Evolutionary conservation across 2,329 filamentous ascomycete genomes (phyloP), one percentile per base, ranked within the genome.

Genomic region (Ophiostoma quercus): DNA sequence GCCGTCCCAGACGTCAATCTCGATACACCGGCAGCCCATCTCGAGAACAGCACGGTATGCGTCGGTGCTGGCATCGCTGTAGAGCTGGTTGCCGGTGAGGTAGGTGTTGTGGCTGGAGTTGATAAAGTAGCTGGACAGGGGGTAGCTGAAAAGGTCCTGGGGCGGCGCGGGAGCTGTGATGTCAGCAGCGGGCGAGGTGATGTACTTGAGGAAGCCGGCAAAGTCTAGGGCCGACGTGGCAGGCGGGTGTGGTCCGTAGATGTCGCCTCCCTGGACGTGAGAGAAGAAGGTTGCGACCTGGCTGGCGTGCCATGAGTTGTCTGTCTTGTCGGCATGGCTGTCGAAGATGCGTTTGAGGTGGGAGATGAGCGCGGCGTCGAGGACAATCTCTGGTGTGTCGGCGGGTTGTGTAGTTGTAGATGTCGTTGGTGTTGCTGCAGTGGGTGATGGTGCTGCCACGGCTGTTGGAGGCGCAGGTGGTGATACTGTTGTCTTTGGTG

Each of bases 101-200:
- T 97, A 97, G 0, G 94, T 97, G 80, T 97, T 97, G 83, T 97
- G 94, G 70, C 93, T 97, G 75, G 92, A 96, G 73, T 90, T 96
- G 77, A 97, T 92, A 79, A 92, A 97, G 80, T 97, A 97, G 79
- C 92, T 93, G 71, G 92, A 91, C 73, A 97, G 81, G 0, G 94
- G 94, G 75, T 88, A 90, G 65, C 41, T 39, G 68, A 92, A 87
- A 69, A 95, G 84, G 69, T 87, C 84, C 69, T 81, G 76, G 4
- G 19, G 73, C 32, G 76, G 74, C 25, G 78, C 78, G 1, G 82
- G 82, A 0, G 78, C 79, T 22, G 80, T 79, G 47, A 80, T 78
- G 60, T 82, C 79, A 69, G 81, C 79, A 14, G 81, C 79, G 2
- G 80, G 72, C 34, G 85, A 87, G 2, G 81, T 82, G 83, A 88